Evolutionary conservation across 2,329 filamentous ascomycete genomes (phyloP).

Genomic region (Cercospora zeae-maydis): DNA sequence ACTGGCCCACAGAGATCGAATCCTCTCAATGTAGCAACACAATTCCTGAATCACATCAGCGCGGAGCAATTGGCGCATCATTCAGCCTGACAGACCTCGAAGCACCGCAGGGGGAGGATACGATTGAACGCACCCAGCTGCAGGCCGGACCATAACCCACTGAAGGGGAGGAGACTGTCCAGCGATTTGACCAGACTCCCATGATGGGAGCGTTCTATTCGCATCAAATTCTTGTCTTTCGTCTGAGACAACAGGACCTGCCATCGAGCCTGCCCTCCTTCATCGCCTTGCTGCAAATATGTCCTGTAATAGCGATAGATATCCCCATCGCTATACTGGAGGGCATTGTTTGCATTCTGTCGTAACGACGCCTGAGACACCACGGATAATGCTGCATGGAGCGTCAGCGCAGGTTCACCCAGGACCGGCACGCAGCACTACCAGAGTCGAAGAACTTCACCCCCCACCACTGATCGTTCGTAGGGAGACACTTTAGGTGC

Average conservation of each 20-base stretch:
- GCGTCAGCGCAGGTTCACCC: background rate
- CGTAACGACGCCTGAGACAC: background rate
- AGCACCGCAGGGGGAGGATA: background rate
- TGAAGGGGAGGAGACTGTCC: background rate
- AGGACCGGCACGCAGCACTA: background rate
- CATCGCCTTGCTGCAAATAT: background rate
- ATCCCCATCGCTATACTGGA: background rate
- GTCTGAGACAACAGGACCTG: background rate
- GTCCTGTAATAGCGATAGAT: background rate
- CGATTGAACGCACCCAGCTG: background rate
- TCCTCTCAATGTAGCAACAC: background rate
- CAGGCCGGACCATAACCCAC: background rate
- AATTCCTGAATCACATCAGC: background rate
- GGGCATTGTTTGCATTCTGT: background rate
- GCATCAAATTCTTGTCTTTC: background rate
- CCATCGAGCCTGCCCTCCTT: background rate
- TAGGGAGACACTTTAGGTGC: background rate
- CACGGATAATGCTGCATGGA: background rate
- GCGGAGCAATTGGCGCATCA: background rate
- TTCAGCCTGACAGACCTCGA: background rate
- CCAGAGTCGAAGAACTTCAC: slow-evolving; percentile 5
- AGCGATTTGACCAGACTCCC: background rate
- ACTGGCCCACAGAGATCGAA: background rate
- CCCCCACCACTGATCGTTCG: slow-evolving; percentile 12
- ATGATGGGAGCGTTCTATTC: background rate